A percentile compares a stretch with the other conserved stretches of the same genome.
phyloP scores from a whole-genome alignment of 1,284 basidiomycete genomes.

The Cryptococcus sp. region DNA sequence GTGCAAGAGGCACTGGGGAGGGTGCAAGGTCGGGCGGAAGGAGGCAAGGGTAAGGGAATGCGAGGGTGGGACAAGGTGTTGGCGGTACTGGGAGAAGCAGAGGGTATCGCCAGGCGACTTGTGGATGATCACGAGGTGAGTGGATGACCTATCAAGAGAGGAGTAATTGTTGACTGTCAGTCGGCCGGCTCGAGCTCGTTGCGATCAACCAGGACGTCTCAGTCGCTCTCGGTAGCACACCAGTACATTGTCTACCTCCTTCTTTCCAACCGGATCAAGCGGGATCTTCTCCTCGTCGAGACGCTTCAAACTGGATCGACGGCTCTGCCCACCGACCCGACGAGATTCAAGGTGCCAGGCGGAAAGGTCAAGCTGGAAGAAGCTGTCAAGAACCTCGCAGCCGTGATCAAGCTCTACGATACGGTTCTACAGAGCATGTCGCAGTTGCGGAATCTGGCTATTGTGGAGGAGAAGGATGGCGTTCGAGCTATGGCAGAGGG shows the following conservation, averaged over 20 bases:
- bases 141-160: neutral
- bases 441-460: slow-evolving; percentile 71
- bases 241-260: slow-evolving; percentile 81
- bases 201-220: slow-evolving; percentile 33
- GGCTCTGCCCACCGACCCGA: slow-evolving; percentile 32
- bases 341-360: slow-evolving; percentile 33
- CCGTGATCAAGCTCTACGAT: slow-evolving; percentile 80
- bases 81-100: slow-evolving; percentile 76
- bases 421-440: slow-evolving; percentile 73
- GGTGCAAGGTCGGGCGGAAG: slow-evolving; percentile 42
- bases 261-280: slow-evolving; percentile 74
- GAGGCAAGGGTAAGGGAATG: slow-evolving; percentile 45
- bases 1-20: slow-evolving; percentile 70
- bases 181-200: slow-evolving; percentile 30
- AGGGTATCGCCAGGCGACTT: slow-evolving; percentile 70
- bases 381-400: slow-evolving; percentile 61
- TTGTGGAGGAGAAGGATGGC: slow-evolving; percentile 82
- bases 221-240: slow-evolving; percentile 66
- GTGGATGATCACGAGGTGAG: slow-evolving; percentile 70
- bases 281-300: slow-evolving; percentile 74
- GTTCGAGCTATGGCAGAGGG: slow-evolving; percentile 70
- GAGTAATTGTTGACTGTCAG: slow-evolving; percentile 13
- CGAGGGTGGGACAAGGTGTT: slow-evolving; percentile 74
- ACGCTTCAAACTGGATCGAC: slow-evolving; percentile 52
- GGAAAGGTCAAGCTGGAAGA: slow-evolving; percentile 48